A percentile compares a stretch with the other conserved stretches of the same genome.
Evolutionary conservation across 1,284 basidiomycete species (phyloP).

Genomic region (Ustilago lituana): DNA sequence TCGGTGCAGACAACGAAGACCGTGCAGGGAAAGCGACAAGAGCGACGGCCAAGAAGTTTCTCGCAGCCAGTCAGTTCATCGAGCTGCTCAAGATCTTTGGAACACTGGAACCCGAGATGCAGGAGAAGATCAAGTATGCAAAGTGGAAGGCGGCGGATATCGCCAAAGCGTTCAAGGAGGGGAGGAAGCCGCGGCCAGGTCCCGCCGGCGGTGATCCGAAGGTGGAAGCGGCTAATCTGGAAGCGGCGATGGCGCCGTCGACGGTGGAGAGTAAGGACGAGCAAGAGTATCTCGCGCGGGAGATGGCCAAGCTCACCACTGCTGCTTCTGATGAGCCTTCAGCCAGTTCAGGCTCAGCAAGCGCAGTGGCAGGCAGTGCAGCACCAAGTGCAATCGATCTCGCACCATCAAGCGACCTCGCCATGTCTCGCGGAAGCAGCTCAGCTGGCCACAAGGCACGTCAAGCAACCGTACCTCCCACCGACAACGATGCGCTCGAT

Average conservation of each 20-base stretch:
- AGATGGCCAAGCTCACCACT: conserved; percentile 56
- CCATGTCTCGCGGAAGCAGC: conserved; percentile 13
- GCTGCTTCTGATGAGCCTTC: conserved; percentile 10
- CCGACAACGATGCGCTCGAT: no score
- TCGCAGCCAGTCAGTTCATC: conserved; percentile 86
- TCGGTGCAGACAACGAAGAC: conserved; percentile 89
- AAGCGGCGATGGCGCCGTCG: conserved; percentile 27
- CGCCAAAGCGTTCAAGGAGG: conserved; percentile 86
- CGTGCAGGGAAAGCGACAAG: conserved; percentile 79
- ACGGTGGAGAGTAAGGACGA: conserved; percentile 43
- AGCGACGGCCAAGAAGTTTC: conserved; percentile 84
- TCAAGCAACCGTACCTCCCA: no score
- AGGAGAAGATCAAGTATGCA: conserved; percentile 83
- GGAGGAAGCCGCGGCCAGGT: conserved; percentile 43
- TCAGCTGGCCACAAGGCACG: conserved; percentile 3
- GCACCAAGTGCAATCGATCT: background rate
- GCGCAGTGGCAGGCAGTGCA: background rate
- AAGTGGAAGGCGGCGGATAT: conserved; percentile 94
- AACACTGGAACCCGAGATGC: conserved; percentile 68
- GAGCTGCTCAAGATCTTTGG: conserved; percentile 83
- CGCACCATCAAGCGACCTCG: background rate
- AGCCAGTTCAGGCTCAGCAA: background rate
- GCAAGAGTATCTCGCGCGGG: conserved; percentile 52
- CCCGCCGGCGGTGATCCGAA: conserved; percentile 52
- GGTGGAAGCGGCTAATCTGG: conserved; percentile 26